Base-by-base conservation (phyloP, 345 rosid species). In the Hibiscus tridactylites region DNA sequence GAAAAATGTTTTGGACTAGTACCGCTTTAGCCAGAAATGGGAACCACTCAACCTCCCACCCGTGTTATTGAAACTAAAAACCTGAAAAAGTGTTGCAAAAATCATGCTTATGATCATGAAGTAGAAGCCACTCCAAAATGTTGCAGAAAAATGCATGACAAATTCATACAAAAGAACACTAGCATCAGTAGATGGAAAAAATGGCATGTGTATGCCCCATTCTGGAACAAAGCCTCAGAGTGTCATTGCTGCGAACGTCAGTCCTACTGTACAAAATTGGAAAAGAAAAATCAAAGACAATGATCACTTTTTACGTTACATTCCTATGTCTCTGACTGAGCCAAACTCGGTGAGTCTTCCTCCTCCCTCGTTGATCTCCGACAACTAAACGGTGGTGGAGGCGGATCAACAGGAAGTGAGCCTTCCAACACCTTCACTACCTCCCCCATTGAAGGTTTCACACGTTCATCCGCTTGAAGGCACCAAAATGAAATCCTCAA, bases 371-470 rank as follows among this genome's bases (percentile, higher is more conserved):
- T 80, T 59, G 78, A 71, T 72, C 74, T 82, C 60, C 62, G 68
- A 65, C 74, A 60, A 39, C 29, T 68, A 71, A 83, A 88, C 29
- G 92, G 92, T 5, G 87, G 83, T 1, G 96, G 96, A 0, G 96
- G 85, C 6, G 88, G 87, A 81, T 92, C 98, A 50, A 90, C 96
- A 0, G 83, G 71, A 81, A 87, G 54, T 54, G 89, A 83, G 8
- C 98, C 98, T 76, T 90, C 96, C 71, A 92, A 69, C 59, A 90
- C 96, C 79, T 87, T 88, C 69, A 90, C 86, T 16, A 85, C 91
- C 88, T 92, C 94, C 1, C 78, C 86, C 88, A 88, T 88, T 3
- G 91, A 82, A 50, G 96, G 98, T 81, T 91, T 92, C 79, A 87
- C 68, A 5, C 88, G 82, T 57, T 80, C 84, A 66, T 92, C 88